Conservation (phyloP, 345 rosid genomes). For the Eucalyptus melliodora region DNA sequence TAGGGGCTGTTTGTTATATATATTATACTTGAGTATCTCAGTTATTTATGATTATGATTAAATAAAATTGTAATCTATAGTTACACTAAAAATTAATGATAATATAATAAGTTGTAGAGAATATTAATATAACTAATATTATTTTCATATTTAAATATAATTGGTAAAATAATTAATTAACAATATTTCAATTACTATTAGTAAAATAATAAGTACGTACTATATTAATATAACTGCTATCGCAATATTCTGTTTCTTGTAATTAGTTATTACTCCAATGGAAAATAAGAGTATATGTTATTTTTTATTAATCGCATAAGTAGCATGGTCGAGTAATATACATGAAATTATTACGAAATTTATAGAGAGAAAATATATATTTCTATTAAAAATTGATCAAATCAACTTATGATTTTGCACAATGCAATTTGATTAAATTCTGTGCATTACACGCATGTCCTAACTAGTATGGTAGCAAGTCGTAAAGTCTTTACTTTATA, state of each 20-base stretch:
- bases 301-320: not conserved
- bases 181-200: not conserved
- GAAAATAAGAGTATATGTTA: not conserved
- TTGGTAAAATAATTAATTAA: not conserved
- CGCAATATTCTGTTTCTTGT: not conserved
- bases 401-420: not conserved
- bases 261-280: not conserved
- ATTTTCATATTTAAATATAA: not conserved
- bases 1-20: not conserved
- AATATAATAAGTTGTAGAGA: not conserved
- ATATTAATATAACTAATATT: not conserved
- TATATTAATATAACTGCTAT: not conserved
- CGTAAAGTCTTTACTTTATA: not conserved
- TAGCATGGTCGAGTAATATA: not conserved
- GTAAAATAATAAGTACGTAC: not conserved
- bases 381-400: not conserved
- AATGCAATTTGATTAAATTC: not conserved
- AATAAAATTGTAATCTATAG: not conserved
- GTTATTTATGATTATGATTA: not conserved
- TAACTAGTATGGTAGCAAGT: not conserved
- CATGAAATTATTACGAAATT: not conserved
- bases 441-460: not conserved
- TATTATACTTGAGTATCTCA: not conserved
- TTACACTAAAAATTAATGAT: not conserved
- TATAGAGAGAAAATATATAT: not conserved